Percentiles rank a stretch among this genome's conserved stretches.
phyloP scores from a whole-genome alignment of 106 monocot species.

The Apostasia shenzhenica region DNA sequence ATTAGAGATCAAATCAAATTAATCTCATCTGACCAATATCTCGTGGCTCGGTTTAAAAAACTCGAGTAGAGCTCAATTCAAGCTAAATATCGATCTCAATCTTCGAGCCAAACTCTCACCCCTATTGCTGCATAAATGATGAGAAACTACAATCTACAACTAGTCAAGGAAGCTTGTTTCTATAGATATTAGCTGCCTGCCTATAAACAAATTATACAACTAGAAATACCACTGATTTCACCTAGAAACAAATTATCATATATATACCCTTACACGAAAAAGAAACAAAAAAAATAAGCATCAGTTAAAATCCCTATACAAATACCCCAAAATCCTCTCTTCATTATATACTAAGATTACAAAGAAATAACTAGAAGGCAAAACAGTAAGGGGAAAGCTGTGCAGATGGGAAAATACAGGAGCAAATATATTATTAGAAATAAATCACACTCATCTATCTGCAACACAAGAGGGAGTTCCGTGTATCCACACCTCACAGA shows the following conservation, averaged over 20 bases:
- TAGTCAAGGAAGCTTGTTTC: background rate
- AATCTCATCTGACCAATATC: too few species aligned
- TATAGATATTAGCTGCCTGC: background rate
- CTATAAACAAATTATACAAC: conserved; percentile 6
- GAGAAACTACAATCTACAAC: background rate
- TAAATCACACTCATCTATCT: background rate
- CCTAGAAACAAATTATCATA: too few species aligned
- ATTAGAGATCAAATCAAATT: too few species aligned
- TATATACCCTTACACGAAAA: background rate
- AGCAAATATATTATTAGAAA: background rate
- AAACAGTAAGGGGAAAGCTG: background rate
- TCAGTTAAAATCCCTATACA: background rate
- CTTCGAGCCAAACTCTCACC: too few species aligned
- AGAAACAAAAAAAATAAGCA: background rate
- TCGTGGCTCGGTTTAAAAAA: too few species aligned
- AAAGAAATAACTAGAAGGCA: background rate
- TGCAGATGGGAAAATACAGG: background rate
- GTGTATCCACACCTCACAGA: background rate
- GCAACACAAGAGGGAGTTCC: background rate
- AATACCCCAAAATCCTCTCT: conserved; percentile 11
- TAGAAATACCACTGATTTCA: too few species aligned
- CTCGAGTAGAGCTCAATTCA: too few species aligned
- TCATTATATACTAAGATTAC: conserved; percentile 23
- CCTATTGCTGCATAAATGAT: background rate
- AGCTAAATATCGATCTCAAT: too few species aligned